Base-by-base conservation (phyloP, 345 rosid genomes). In the Lepidium sativum region DNA sequence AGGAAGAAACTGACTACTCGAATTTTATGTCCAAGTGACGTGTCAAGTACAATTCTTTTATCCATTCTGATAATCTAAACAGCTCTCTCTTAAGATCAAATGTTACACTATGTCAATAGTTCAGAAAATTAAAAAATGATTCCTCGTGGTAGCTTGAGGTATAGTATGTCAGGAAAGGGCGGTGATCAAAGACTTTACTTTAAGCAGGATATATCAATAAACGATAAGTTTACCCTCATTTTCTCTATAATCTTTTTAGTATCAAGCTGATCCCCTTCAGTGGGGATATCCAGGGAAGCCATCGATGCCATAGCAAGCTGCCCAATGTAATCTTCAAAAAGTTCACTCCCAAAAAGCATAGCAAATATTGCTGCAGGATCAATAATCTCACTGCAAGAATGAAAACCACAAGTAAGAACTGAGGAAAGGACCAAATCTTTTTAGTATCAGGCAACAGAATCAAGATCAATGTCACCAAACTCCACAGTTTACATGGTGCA, bases 261-360 rank as follows among this genome's bases (percentile, higher is more conserved):
- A 38, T 80, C 84, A 64, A 60, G 43, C 57, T 72, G 76, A 17
- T 66, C 76, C 31, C 72, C 76, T 73, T 83, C 87, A 59, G 55
- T 48, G 61, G 79, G 77, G 21, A 54, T 60, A 17, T 82, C 87
- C 70, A 82, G 75, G 54, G 98, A 87, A 63, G 94, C 94, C 90
- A 89, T 81, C 45, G 96, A 86, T 57, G 96, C 90, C 57, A 84
- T 86, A 59, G 97, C 89, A 41, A 87, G 77, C 72, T 92, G 97
- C 35, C 98, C 98, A 29, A 92, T 67, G 79, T 92, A 92, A 58
- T 92, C 92, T 82, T 92, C 96, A 52, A 92, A 92, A 48, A 86
- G 76, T 61, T 92, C 98, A 65, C 98, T 94, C 71, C 99, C 97
- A 55, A 94, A 94, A 25, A 94, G 92, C 74, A 94, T 88, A 43